These are phyloP conservation scores for Aschersonia sp. DNA, from an alignment of 2,329 filamentous ascomycete species.

Conservation along the genomic window DNA sequence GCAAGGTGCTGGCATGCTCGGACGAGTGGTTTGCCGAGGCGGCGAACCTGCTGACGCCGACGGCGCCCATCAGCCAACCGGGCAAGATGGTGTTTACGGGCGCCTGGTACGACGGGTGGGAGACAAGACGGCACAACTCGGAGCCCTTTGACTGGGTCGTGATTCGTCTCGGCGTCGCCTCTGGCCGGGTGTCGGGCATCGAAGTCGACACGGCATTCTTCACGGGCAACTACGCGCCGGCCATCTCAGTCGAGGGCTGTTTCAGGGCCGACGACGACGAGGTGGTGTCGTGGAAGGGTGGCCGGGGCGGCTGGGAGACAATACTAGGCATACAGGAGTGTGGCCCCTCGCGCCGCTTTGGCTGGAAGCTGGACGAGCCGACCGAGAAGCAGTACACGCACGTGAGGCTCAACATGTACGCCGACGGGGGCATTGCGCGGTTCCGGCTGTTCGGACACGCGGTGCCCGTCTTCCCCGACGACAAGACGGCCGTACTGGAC, in stretches of 20 bases:
- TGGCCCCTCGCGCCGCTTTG: conserved; percentile 58
- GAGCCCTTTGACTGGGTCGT: conserved; percentile 53
- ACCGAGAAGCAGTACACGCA: conserved; percentile 61
- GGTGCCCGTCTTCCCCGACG: conserved; percentile 59
- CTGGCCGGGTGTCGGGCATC: conserved; percentile 56
- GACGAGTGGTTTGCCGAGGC: conserved; percentile 58
- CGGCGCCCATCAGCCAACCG: conserved; percentile 43
- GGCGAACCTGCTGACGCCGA: conserved; percentile 48
- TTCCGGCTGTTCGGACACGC: conserved; percentile 67
- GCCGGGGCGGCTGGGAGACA: conserved; percentile 51
- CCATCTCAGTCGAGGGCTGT: conserved; percentile 62
- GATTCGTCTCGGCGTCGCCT: conserved; percentile 51
- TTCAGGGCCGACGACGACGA: conserved; percentile 51
- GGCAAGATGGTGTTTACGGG: conserved; percentile 57
- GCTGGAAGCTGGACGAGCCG: conserved; percentile 48
- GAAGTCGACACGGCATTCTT: conserved; percentile 76
- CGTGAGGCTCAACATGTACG: conserved; percentile 71
- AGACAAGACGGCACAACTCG: conserved; percentile 51
- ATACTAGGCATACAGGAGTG: conserved; percentile 57
- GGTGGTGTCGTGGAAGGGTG: conserved; percentile 46
- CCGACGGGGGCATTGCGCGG: conserved; percentile 69
- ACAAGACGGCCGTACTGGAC: conserved; percentile 52
- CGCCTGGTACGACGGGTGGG: conserved; percentile 60
- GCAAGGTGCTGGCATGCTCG: conserved; percentile 49
- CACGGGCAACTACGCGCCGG: conserved; percentile 68